phyloP scores from a whole-genome alignment of 306 rosid species.

The Astragalus membranaceus region DNA sequence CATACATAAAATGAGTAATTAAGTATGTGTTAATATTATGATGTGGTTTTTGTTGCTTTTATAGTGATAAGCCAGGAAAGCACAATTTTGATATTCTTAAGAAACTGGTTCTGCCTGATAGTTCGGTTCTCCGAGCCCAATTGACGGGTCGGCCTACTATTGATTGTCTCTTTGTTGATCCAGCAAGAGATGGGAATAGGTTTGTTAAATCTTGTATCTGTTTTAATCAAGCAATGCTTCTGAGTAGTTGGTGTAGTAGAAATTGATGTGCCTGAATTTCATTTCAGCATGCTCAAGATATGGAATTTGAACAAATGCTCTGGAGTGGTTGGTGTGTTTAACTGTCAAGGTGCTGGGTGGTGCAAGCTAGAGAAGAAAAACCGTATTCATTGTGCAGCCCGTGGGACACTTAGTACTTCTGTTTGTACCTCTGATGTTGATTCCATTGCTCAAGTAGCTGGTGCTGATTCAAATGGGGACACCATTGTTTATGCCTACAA shows the following conservation, averaged over 20 bases:
- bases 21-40: background rate
- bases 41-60: background rate
- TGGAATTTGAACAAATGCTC: constrained; percentile 71
- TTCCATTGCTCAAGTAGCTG: constrained; percentile 11
- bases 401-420: background rate
- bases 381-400: constrained; percentile 11
- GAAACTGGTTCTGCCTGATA: constrained; percentile 90
- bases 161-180: constrained; percentile 79
- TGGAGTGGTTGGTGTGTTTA: constrained; percentile 74
- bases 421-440: constrained; percentile 10
- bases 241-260: background rate
- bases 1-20: background rate
- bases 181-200: constrained; percentile 94
- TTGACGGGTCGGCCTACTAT: constrained; percentile 87
- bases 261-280: background rate
- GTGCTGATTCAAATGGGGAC: constrained; percentile 6
- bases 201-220: background rate
- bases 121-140: constrained; percentile 86
- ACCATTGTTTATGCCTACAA: background rate
- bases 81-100: constrained; percentile 86
- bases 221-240: background rate
- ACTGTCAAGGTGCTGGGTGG: constrained; percentile 92
- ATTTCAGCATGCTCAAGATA: constrained; percentile 78
- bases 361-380: constrained; percentile 61
- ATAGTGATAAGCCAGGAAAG: constrained; percentile 85